A percentile compares a stretch with the other conserved stretches of the same genome.
phyloP scores from a whole-genome alignment of 192 early-diverging fungal genomes.

The Borealophlyctis nickersoniae region DNA sequence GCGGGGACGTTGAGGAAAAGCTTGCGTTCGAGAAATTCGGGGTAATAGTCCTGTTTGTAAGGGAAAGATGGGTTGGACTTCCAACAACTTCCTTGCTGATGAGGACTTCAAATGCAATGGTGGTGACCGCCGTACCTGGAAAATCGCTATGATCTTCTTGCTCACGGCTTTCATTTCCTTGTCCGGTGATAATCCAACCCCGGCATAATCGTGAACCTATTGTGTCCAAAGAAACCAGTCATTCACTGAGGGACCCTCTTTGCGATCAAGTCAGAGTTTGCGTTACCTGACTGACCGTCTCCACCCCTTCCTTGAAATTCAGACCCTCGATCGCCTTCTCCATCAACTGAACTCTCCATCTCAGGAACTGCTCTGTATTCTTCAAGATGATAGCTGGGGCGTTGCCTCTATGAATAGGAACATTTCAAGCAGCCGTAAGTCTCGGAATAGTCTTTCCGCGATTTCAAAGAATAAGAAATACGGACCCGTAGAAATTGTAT shows the following conservation, averaged over 20 bases:
- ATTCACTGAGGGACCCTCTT: too few relatives aligned
- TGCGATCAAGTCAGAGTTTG: too few relatives aligned
- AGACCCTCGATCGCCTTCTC: conserved; percentile 33
- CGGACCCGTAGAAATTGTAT: conserved; percentile 32
- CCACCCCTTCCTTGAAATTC: conserved; percentile 16
- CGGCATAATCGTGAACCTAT: conserved; percentile 30
- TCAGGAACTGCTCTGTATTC: conserved; percentile 27
- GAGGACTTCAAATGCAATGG: too few relatives aligned
- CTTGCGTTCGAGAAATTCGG: conserved; percentile 35
- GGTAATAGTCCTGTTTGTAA: conserved; percentile 34
- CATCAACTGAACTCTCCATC: conserved; percentile 37
- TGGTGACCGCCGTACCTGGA: conserved; percentile 21
- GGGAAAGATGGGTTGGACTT: too few relatives aligned
- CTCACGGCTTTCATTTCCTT: conserved; percentile 26
- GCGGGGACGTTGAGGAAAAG: conserved; percentile 32
- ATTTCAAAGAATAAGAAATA: too few relatives aligned
- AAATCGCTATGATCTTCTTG: conserved; percentile 32
- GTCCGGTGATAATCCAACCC: conserved; percentile 16
- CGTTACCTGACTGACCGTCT: conserved; percentile 11
- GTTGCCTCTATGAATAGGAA: conserved; percentile 2
- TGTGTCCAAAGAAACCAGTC: too few relatives aligned
- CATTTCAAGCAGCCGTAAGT: not conserved
- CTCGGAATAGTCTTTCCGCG: not conserved
- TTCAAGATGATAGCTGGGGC: conserved; percentile 15
- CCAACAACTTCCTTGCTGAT: too few relatives aligned